Base-by-base conservation (phyloP, 441 rosid species). In the Euphorbia corollata region DNA sequence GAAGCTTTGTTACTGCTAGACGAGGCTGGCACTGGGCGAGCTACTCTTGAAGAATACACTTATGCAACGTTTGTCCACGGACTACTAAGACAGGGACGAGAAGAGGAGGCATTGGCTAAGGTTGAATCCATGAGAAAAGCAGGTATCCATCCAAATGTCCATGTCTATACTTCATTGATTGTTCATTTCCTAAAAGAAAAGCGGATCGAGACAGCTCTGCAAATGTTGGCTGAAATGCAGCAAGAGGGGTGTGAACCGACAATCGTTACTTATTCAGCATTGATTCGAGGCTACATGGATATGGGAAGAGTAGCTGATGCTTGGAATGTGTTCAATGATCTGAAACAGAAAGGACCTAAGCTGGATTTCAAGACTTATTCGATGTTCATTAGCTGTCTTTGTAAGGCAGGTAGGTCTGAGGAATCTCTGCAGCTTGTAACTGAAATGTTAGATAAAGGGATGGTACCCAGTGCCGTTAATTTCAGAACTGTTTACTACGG, bases 321-420 rank as follows among this genome's bases (percentile, higher is more conserved):
- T 32, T 81, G 92, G 90, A 68, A 68, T 36, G 71, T 82, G 61
- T 88, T 86, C 73, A 64, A 20, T 58, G n/a, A 50, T 51, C 81
- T 83, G 82, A 74, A 80, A 75, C 62, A 43, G 70, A 82, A 83
- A 36, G 93, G 91, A 45, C 80, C 80, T 23, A 19, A 38, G 7
- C 96, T 95, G 4, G 95, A 89, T 73, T 88, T 90, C 60, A 79
- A 67, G 82, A 85, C 93, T 9, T 89, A 89, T 39, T 84, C 88
- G 0, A 84, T 76, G 81, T 85, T 86, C 79, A 85, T 89, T 41
- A 68, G 53, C 65, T 74, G 90, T 68, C 81, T 89, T 18, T 89
- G 95, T 63, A 81, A 70, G 74, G 80, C 70, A 45, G 79, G 88
- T 11, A 76, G 74, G 73, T 89, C 93, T 43, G 88, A 86, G 79